A percentile compares a stretch with the other conserved stretches of the same genome.
phyloP scores from a whole-genome alignment of 805 yeast genomes.

The Blastobotrys robertii region DNA sequence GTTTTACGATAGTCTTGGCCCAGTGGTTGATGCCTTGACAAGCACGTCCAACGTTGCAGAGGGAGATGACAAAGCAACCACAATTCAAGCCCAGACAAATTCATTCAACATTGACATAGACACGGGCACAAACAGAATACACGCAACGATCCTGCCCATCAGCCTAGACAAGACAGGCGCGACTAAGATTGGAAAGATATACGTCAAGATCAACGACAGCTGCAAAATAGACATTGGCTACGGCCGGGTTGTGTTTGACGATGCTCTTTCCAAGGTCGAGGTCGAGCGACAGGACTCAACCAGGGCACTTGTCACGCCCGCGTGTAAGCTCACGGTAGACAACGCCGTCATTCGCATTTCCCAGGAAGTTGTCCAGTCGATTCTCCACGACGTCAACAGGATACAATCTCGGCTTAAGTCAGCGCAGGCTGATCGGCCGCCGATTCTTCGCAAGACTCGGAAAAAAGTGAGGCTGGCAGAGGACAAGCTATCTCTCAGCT shows the following conservation, averaged over 20 bases:
- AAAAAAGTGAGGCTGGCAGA: not conserved
- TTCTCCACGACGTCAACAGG: not conserved
- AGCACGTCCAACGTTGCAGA: too few species aligned
- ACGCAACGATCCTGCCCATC: not conserved
- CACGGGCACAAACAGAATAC: not conserved
- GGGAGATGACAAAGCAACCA: not conserved
- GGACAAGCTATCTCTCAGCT: not conserved
- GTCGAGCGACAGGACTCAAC: constrained; percentile 1
- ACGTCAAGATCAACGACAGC: not conserved
- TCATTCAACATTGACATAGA: not conserved
- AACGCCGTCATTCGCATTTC: not conserved
- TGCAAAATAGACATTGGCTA: too few species aligned
- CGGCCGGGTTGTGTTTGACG: not conserved
- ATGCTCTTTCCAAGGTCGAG: not conserved
- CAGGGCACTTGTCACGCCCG: not conserved
- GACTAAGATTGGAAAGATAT: not conserved
- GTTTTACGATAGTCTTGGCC: too few species aligned
- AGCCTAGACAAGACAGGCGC: not conserved
- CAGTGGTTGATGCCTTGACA: too few species aligned
- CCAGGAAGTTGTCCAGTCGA: not conserved
- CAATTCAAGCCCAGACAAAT: constrained; percentile 1
- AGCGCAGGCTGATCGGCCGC: not conserved
- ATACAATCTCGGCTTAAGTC: too few species aligned
- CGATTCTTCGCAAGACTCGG: not conserved
- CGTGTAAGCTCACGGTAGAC: not conserved